These are phyloP conservation scores for Lecanicillium sp. DNA, from an alignment of 2,329 filamentous ascomycete genomes.

Conservation along the genomic window DNA sequence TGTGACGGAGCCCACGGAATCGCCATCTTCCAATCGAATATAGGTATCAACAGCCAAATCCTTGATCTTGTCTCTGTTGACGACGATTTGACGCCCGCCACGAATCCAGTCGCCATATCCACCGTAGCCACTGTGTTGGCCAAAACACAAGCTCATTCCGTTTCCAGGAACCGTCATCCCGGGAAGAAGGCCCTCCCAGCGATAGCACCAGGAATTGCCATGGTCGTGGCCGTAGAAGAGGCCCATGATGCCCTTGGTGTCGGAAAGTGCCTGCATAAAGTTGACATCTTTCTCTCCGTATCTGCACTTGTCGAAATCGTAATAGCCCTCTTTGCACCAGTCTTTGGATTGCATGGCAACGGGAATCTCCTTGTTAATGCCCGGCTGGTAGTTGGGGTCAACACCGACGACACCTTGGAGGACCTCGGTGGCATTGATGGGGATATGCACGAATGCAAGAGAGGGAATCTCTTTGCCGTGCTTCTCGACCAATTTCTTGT, in stretches of 20 bases:
- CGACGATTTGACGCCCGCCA: conserved; percentile 32
- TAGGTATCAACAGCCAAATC: conserved; percentile 40
- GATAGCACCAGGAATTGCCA: conserved; percentile 41
- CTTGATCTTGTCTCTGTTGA: conserved; percentile 27
- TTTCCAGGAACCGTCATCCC: conserved; percentile 15
- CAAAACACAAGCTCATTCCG: conserved; percentile 38
- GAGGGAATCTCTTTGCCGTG: conserved; percentile 30
- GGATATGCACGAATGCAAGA: conserved; percentile 42
- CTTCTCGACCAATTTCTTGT: conserved; percentile 17
- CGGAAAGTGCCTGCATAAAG: conserved; percentile 48
- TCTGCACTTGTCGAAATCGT: conserved; percentile 15
- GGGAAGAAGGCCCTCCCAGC: conserved; percentile 21
- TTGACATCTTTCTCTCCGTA: conserved; percentile 37
- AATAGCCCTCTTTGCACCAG: conserved; percentile 20
- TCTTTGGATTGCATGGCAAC: conserved; percentile 23
- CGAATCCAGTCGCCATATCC: conserved; percentile 53
- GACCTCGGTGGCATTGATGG: conserved; percentile 22
- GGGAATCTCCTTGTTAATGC: conserved; percentile 23
- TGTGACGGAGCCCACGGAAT: conserved; percentile 35
- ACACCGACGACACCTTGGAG: conserved; percentile 16
- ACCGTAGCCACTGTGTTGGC: conserved; percentile 56
- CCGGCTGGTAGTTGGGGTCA: conserved; percentile 19
- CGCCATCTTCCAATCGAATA: conserved; percentile 46
- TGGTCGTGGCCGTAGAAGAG: conserved; percentile 55
- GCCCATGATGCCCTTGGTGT: conserved; percentile 39